Conservation (phyloP, 2,329 filamentous ascomycete genomes). For the Didymella keratinophila region DNA sequence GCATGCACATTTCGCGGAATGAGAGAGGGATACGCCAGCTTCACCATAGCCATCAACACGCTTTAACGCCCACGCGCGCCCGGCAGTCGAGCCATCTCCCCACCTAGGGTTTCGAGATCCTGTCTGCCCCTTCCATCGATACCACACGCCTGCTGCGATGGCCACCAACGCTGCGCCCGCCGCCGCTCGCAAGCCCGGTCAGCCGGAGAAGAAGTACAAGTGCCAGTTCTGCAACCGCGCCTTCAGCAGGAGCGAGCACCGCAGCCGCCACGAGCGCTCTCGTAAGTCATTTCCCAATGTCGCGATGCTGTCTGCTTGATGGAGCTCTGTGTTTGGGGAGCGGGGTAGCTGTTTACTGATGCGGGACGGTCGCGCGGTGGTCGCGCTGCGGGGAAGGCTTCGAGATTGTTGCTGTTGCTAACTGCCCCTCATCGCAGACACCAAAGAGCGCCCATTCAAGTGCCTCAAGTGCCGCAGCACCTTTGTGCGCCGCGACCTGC, state of each 20-base stretch:
- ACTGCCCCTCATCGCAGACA: conserved; percentile 70
- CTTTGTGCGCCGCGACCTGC: conserved; percentile 94
- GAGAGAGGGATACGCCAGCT: conserved; percentile 40
- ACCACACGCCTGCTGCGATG: conserved; percentile 71
- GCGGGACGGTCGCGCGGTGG: conserved; percentile 42
- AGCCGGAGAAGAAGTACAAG: conserved; percentile 98
- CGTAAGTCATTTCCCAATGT: conserved; percentile 71
- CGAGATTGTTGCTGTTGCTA: conserved; percentile 34
- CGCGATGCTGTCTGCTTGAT: conserved; percentile 24
- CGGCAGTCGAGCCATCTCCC: conserved; percentile 38
- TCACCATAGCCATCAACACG: conserved; percentile 39
- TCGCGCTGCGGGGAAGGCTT: conserved; percentile 47
- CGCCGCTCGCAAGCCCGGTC: conserved; percentile 70
- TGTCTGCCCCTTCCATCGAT: conserved; percentile 4
- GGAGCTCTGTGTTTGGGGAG: conserved; percentile 34
- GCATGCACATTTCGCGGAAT: conserved; percentile 38
- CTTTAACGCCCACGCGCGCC: conserved; percentile 50
- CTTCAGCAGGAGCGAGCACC: conserved; percentile 96
- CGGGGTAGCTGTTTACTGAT: conserved; percentile 46
- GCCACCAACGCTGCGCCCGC: conserved; percentile 72
- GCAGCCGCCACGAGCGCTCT: conserved; percentile 94
- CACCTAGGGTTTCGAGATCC: conserved; percentile 15
- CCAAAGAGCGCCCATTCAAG: conserved; percentile 98
- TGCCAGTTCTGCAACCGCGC: conserved; percentile 98
- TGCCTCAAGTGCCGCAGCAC: conserved; percentile 98